Evolutionary conservation across 2,329 filamentous ascomycete genomes (phyloP), one percentile per base, ranked within the genome.

Genomic region (Aspergillus brunneoviolaceus): DNA sequence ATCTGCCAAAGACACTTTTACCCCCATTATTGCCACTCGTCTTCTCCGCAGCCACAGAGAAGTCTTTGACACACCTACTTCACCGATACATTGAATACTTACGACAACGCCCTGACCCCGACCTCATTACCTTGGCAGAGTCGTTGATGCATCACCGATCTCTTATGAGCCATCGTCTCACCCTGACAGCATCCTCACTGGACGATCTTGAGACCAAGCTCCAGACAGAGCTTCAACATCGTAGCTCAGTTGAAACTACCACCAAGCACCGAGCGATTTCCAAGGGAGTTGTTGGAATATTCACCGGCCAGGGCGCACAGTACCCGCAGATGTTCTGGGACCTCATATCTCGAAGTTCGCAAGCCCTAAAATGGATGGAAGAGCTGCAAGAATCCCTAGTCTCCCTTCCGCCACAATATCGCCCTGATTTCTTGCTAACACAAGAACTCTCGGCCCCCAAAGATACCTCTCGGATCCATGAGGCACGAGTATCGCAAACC

Each of bases 291-390:
- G 58, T 71, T 9, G 70, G 67, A 3, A 60, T 74, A 1, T 73
- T 74, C 50, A 73, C 71, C 25, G 72, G 72, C 2, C 72, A 74
- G 52, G 72, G 72, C 23, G 70, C 71, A 1, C 72, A 74, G 52
- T 73, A 70, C 69, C 61, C 67, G 25, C 48, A 52, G 9, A 74
- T 74, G 72, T 70, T 68, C n/a, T 62, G 63, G 6, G 64, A 65
- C 23, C 27, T 70, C 16, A 48, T 72, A 2, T 45, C 58, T 2
- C 27, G 65, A 14, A 61, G 60, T 4, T 33, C 45, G 10, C 56
- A 61, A 19, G 67, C 63, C 21, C 60, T 69, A 23, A 19, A 12
- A 2, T 39, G 60, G 4, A 58, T 70, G 5, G 63, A 66, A 4
- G 45, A 54, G 25, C 31, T 59, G 5, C 31, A 63, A n/a, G 25